Conservation (phyloP, 306 rosid genomes). For the Acacia crassicarpa region DNA sequence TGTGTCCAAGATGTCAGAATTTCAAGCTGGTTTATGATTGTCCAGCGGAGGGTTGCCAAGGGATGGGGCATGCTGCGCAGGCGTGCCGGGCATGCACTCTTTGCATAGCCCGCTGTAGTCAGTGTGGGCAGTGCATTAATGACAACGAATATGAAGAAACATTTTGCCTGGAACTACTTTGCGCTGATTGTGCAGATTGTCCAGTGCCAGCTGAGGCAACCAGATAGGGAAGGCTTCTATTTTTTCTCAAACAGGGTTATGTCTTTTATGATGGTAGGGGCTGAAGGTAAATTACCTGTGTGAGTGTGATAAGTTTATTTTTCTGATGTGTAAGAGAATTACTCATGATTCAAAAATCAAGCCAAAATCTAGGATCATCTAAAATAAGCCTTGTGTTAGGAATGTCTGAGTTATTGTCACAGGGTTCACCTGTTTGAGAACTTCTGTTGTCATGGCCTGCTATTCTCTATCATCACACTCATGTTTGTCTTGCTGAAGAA, state of each 20-base stretch:
- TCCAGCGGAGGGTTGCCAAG: conserved; percentile 62
- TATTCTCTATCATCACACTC: neutral
- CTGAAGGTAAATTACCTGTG: conserved; percentile 1
- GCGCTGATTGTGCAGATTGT: conserved; percentile 51
- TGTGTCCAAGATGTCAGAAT: conserved; percentile 72
- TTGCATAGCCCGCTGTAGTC: conserved; percentile 66
- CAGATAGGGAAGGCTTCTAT: conserved; percentile 20
- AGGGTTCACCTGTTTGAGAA: conserved; percentile 6
- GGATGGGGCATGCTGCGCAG: conserved; percentile 41
- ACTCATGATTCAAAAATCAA: conserved; percentile 8
- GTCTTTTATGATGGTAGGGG: conserved; percentile 30
- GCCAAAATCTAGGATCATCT: conserved; percentile 1
- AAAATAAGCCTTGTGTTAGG: neutral
- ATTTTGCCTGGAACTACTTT: conserved; percentile 63
- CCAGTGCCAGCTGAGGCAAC: conserved; percentile 29
- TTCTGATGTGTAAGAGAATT: conserved; percentile 25
- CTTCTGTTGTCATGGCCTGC: conserved; percentile 14
- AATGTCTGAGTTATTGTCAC: conserved; percentile 1
- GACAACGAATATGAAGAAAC: conserved; percentile 79
- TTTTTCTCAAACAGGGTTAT: conserved; percentile 23
- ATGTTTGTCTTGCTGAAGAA: conserved; percentile 12
- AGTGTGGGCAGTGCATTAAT: conserved; percentile 72
- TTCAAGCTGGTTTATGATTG: conserved; percentile 79
- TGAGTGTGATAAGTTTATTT: neutral
- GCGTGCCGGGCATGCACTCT: conserved; percentile 71